These are phyloP conservation scores for Intubia oerlemansii DNA, from an alignment of 2,329 filamentous ascomycete species.

Conservation along the genomic window DNA sequence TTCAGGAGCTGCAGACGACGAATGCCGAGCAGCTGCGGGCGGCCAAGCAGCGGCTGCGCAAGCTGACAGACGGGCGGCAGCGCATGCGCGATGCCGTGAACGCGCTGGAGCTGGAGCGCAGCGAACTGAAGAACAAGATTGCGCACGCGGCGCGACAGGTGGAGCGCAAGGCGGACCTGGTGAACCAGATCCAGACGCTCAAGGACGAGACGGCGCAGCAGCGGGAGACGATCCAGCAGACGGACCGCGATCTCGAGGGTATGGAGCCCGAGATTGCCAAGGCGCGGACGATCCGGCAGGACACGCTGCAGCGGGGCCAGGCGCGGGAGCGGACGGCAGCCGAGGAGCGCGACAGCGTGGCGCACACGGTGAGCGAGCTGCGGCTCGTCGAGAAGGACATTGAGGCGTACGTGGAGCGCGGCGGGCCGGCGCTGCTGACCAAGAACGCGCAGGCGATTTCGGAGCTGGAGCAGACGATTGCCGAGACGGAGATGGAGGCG, in stretches of 20 bases:
- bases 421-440: slow-evolving; percentile 50
- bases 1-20: slow-evolving; percentile 51
- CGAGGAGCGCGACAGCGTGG: slow-evolving; percentile 48
- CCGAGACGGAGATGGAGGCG: slow-evolving; percentile 45
- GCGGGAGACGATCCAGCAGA: slow-evolving; percentile 43
- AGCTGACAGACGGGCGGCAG: slow-evolving; percentile 49
- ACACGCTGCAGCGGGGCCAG: slow-evolving; percentile 49
- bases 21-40: slow-evolving; percentile 45
- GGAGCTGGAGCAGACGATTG: slow-evolving; percentile 42
- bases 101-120: slow-evolving; percentile 53
- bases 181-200: slow-evolving; percentile 50
- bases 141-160: slow-evolving; percentile 50
- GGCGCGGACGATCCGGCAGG: slow-evolving; percentile 56
- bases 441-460: slow-evolving; percentile 49
- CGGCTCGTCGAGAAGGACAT: slow-evolving; percentile 59
- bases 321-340: slow-evolving; percentile 52
- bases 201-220: slow-evolving; percentile 47
- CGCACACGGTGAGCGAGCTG: slow-evolving; percentile 57
- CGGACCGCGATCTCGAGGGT: slow-evolving; percentile 52
- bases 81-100: slow-evolving; percentile 46
- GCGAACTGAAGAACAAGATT: slow-evolving; percentile 54
- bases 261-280: slow-evolving; percentile 57
- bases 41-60: slow-evolving; percentile 40
- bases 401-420: slow-evolving; percentile 53
- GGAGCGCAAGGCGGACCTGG: slow-evolving; percentile 57